Evolutionary conservation across 2,329 filamentous ascomycete species (phyloP).

Genomic region (Colletotrichum sp.): DNA sequence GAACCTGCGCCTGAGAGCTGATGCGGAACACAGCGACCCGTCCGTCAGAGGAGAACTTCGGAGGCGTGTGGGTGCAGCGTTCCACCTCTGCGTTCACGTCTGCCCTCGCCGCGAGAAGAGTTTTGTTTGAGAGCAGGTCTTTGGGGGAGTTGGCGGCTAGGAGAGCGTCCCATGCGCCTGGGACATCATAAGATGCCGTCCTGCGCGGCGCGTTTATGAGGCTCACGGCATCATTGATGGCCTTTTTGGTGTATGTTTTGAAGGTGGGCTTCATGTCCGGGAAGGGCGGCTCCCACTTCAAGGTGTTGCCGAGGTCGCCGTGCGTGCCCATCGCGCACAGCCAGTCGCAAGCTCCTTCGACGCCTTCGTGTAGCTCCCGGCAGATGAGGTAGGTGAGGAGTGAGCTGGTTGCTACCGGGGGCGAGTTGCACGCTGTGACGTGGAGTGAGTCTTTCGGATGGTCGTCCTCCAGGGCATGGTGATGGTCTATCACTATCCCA

Average conservation of each 20-base stretch:
- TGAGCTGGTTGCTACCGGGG: conserved; percentile 69
- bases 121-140: conserved; percentile 52
- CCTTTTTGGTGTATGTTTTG: conserved; percentile 65
- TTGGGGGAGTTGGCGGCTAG: conserved; percentile 53
- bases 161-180: conserved; percentile 65
- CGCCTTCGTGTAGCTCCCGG: conserved; percentile 55
- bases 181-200: conserved; percentile 65
- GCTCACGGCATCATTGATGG: conserved; percentile 66
- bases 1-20: conserved; percentile 64
- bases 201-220: conserved; percentile 70
- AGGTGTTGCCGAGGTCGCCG: conserved; percentile 67
- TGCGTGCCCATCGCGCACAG: conserved; percentile 70
- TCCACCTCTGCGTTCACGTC: conserved; percentile 69
- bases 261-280: conserved; percentile 68
- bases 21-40: conserved; percentile 69
- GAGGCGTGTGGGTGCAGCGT: conserved; percentile 64
- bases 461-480: conserved; percentile 57
- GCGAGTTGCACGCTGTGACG: conserved; percentile 67
- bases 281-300: conserved; percentile 72
- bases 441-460: conserved; percentile 61
- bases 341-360: conserved; percentile 60
- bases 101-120: conserved; percentile 56
- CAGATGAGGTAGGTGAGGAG: conserved; percentile 71
- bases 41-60: conserved; percentile 67
- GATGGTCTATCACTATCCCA: conserved; percentile 70